These are phyloP conservation scores for Penicillium sp. DNA, from an alignment of 2,329 filamentous ascomycete species.

Conservation along the genomic window DNA sequence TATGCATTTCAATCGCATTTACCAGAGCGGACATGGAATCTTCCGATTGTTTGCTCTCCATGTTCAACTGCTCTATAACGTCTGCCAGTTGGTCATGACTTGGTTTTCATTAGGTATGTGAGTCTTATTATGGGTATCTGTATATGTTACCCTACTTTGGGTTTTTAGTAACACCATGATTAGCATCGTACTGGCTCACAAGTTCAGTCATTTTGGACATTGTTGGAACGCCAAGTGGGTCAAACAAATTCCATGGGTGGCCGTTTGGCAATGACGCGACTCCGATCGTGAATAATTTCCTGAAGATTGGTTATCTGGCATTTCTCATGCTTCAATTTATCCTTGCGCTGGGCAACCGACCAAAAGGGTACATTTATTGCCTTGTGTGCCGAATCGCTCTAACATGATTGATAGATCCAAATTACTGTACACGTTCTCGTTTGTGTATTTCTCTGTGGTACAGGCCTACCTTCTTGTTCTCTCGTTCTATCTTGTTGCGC, in stretches of 20 bases:
- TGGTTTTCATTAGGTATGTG: constrained; percentile 71
- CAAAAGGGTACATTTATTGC: constrained; percentile 63
- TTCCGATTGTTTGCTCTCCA: constrained; percentile 97
- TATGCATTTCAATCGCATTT: constrained; percentile 96
- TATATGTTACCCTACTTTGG: no score
- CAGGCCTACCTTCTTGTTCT: constrained; percentile 52
- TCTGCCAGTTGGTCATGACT: constrained; percentile 78
- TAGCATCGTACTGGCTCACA: constrained; percentile 90
- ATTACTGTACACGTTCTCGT: constrained; percentile 85
- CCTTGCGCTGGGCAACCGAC: constrained; percentile 87
- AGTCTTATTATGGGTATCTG: not conserved
- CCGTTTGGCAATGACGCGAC: constrained; percentile 85
- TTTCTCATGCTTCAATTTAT: constrained; percentile 94
- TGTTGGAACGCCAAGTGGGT: constrained; percentile 69
- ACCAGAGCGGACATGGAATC: constrained; percentile 93
- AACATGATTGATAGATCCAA: constrained; percentile 57
- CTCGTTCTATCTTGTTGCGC: constrained; percentile 73
- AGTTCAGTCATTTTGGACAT: constrained; percentile 97
- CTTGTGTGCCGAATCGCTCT: no score
- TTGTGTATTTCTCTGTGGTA: constrained; percentile 79
- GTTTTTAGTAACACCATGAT: constrained; percentile 40
- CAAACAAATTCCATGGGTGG: constrained; percentile 66
- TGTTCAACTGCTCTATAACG: constrained; percentile 90
- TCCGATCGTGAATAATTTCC: constrained; percentile 81
- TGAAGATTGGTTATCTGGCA: constrained; percentile 86